phyloP scores from a whole-genome alignment of 345 rosid species.

The Firmiana major region DNA sequence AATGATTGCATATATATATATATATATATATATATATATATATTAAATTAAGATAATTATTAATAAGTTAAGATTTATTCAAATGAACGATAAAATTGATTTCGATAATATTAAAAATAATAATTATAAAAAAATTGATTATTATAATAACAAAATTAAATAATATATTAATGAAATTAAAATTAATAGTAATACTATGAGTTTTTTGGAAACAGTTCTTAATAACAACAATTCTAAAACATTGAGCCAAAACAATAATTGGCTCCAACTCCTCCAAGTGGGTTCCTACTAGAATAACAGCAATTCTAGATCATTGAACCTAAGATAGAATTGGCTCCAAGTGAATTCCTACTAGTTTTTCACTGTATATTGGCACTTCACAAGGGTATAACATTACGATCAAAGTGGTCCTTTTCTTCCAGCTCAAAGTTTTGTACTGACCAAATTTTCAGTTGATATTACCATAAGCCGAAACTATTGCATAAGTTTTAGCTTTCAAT shows the following conservation, averaged over 20 bases:
- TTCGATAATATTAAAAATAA: no score
- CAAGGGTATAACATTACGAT: background rate
- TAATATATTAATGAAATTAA: no score
- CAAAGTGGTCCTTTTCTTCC: background rate
- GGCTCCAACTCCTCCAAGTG: no score
- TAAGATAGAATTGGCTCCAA: background rate
- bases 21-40: background rate
- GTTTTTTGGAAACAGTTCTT: background rate
- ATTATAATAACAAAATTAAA: no score
- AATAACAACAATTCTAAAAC: background rate
- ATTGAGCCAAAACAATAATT: no score
- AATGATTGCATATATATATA: background rate
- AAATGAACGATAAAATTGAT: no score
- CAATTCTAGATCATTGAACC: background rate
- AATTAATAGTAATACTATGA: background rate
- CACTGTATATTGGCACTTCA: background rate
- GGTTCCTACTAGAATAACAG: background rate
- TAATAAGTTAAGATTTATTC: no score
- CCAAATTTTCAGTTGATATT: background rate
- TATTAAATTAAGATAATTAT: no score
- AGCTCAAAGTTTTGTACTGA: background rate
- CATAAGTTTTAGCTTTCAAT: background rate
- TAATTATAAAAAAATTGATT: no score
- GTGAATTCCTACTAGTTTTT: background rate
- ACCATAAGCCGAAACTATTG: background rate